These are phyloP conservation scores for Lactarius indigo DNA, from an alignment of 768 basidiomycete species.

Conservation along the genomic window DNA sequence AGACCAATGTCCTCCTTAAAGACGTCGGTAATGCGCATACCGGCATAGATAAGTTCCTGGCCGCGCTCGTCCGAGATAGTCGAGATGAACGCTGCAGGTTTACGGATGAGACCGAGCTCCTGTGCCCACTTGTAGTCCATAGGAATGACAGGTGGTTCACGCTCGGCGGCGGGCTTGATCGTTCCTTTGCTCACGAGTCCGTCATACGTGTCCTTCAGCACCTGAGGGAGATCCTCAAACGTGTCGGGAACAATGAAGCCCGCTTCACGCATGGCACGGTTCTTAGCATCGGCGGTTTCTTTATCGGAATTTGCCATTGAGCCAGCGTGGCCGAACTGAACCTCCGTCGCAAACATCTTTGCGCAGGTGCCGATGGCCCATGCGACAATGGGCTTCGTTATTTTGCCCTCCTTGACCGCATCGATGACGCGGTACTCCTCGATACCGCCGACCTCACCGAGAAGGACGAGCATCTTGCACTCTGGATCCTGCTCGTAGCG, in stretches of 20 bases:
- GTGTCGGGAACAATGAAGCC: constrained; percentile 97
- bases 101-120: constrained; percentile 96
- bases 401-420: constrained; percentile 87
- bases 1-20: constrained; percentile 97
- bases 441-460: constrained; percentile 98
- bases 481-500: constrained; percentile 96
- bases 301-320: constrained; percentile 96
- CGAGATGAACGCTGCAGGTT: constrained; percentile 98
- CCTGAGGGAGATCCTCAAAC: constrained; percentile 91
- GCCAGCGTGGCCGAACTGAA: constrained; percentile 99
- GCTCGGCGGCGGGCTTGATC: constrained; percentile 70
- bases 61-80: constrained; percentile 99
- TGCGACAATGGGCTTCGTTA: constrained; percentile 98
- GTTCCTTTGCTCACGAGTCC: constrained; percentile 65
- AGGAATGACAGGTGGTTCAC: constrained; percentile 93
- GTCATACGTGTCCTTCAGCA: constrained; percentile 83
- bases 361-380: constrained; percentile 99
- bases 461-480: constrained; percentile 98
- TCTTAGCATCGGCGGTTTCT: constrained; percentile 99
- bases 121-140: constrained; percentile 99
- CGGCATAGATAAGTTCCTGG: constrained; percentile 96
- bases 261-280: constrained; percentile 87
- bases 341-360: constrained; percentile 99
- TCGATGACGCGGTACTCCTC: constrained; percentile 99
- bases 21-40: constrained; percentile 98